Percentiles rank a stretch among this genome's conserved stretches.
Evolutionary conservation across 116 monocot genomes (phyloP).

Genomic region (Iris pallida): DNA sequence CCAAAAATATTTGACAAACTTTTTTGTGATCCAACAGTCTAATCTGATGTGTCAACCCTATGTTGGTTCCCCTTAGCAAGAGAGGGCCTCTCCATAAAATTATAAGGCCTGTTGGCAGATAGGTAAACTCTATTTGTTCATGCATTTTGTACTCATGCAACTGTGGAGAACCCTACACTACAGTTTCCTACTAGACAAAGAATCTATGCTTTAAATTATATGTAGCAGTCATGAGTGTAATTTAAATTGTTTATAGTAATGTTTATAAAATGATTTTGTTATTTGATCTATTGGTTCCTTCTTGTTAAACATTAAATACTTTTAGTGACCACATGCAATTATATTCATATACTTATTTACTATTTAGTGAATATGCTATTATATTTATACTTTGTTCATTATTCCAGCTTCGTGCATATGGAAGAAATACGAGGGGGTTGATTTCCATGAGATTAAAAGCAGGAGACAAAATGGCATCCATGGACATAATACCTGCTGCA

Average conservation of each 20-base stretch:
- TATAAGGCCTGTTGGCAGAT: no score
- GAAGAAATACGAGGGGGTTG: constrained; percentile 78
- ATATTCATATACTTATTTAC: background rate
- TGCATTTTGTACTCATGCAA: no score
- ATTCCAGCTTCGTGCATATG: constrained; percentile 72
- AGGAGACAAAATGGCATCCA: constrained; percentile 81
- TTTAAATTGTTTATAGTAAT: background rate
- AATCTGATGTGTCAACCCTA: no score
- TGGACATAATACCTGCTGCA: constrained; percentile 76
- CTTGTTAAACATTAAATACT: background rate
- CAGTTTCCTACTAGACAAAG: no score
- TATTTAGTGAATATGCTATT: background rate
- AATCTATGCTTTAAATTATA: no score
- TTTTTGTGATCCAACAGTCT: no score
- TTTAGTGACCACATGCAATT: background rate
- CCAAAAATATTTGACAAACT: no score
- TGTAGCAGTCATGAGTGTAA: no score
- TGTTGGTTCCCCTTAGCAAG: no score
- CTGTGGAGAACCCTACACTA: no score
- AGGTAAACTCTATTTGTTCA: no score
- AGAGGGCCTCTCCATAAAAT: no score
- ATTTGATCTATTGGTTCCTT: background rate
- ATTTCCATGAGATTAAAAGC: constrained; percentile 68
- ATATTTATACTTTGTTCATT: background rate
- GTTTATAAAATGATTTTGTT: background rate